Percentiles rank a stretch among this genome's conserved stretches.
Evolutionary conservation across 495 filamentous ascomycete genomes (phyloP).

Genomic region (Daldinia caldariorum): DNA sequence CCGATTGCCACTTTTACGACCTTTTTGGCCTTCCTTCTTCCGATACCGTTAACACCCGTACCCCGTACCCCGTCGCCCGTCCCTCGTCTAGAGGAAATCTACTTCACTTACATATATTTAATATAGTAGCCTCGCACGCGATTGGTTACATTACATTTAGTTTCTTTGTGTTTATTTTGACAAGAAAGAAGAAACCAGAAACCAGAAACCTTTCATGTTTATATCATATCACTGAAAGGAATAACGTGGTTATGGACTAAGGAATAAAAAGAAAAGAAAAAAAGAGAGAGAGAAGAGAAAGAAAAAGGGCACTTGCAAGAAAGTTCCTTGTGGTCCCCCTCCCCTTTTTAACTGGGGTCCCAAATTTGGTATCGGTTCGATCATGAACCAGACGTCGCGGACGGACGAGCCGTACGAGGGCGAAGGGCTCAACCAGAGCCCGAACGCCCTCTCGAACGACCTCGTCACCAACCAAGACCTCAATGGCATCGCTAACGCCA

Average conservation of each 20-base stretch:
- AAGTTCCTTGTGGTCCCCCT: slow-evolving; percentile 11
- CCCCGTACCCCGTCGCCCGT: not conserved
- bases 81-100: not conserved
- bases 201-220: not conserved
- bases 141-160: not conserved
- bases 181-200: too few species aligned
- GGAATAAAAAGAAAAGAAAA: not conserved
- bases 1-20: not conserved
- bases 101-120: not conserved
- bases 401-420: slow-evolving; percentile 61
- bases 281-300: not conserved
- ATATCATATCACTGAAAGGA: not conserved
- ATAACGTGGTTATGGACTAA: slow-evolving; percentile 4
- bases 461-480: slow-evolving; percentile 67
- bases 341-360: slow-evolving; percentile 12
- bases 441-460: slow-evolving; percentile 62
- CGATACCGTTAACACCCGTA: slow-evolving; percentile 13
- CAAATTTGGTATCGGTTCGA: slow-evolving; percentile 22
- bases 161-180: slow-evolving; percentile 12
- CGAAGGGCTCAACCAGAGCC: slow-evolving; percentile 68
- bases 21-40: slow-evolving; percentile 23
- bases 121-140: not conserved
- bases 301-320: slow-evolving; percentile 8
- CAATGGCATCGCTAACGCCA: slow-evolving; percentile 65
- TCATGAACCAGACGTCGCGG: slow-evolving; percentile 66